Evolutionary conservation across 257 asterid genomes (phyloP), one percentile per base, ranked within the genome.

Genomic region (Solanum chiquidenum): DNA sequence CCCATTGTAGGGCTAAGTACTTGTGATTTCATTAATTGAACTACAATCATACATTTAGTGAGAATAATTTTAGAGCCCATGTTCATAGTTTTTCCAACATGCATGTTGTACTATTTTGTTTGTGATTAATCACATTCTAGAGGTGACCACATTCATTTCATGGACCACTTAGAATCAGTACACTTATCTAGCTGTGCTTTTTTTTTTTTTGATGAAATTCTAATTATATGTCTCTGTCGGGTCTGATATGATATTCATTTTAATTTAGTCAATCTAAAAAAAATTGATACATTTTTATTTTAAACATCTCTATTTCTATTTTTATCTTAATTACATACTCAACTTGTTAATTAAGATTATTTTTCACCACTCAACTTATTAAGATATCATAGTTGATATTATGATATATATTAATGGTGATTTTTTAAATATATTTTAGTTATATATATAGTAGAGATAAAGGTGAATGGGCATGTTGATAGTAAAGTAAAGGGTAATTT

Each of bases 131-230:
- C 68, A 80, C 68, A 80, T 27, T 14, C 25, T 27, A 46, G 85
- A 80, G 85, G 68, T 80, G 85, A 80, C 68, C 40, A 80, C 68
- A 80, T 80, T 80, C 68, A 80, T 80, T 79, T 80, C 64, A 80
- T 16, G 85, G 85, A 29, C 68, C 85, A 80, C 27, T 46, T 80
- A 46, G 40, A 80, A 80, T 80, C 68, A 46, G 85, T 46, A 80
- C 85, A 80, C 66, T 80, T 31, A 9, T 44, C 38, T 11, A 42
- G 64, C 1, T 27, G 23, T 40, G n/a, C 10, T 21, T 29, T 29
- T 29, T 29, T 4, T 3, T 75, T 9, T 14, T 38, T 38, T 75
- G 14, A 6, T 13, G 62, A 7, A 25, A 31, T 9, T 76, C 12
- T n/a, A 21, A 23, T 12, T 37, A 5, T 74, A 5, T 37, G 11